Base-by-base conservation (phyloP, 768 basidiomycete species). In the Serendipita indica region DNA sequence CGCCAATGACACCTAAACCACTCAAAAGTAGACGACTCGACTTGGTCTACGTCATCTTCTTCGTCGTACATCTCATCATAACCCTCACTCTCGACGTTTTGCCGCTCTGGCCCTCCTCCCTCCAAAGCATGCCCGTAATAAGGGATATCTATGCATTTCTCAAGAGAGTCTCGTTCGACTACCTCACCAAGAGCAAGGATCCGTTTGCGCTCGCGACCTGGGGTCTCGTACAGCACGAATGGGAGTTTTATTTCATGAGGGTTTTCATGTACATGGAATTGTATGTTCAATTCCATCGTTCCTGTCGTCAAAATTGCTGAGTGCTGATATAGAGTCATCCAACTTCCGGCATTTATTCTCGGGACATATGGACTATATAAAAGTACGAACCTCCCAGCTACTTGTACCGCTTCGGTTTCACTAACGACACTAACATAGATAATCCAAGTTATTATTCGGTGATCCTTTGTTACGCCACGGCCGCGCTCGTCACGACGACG, bases 121-220 rank as follows among this genome's bases (percentile, higher is more conserved):
- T 54, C n/a, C 49, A 54, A 27, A 54, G 20, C 10, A 22, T 16
- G 30, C 49, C 49, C 10, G 22, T 25, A n/a, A n/a, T 54, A 16
- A 33, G 30, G 10, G 16, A 25, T 6, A n/a, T 54, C n/a, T 54
- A 22, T 27, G 22, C 5, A 20, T 32, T 54, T 16, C 30, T 54
- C 49, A 54, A 54, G 2, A 28, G 10, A 5, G 49, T 54, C 22
- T 18, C 32, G 16, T 18, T 22, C 30, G 49, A 33, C 10, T 54
- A 54, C n/a, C 20, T 28, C 10, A 10, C 20, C 1, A 25, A 27
- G 22, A 54, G 20, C 10, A 54, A 54, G 7, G 49, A 54, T 32
- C 49, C 49, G 12, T 54, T 54, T n/a, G 32, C 32, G 49, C 49
- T 54, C 20, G 49, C 49, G 4, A 54, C 49, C 4, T 54, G 49